Base-by-base conservation (phyloP, 495 filamentous ascomycete species). In the Penicillium roqueforti region DNA sequence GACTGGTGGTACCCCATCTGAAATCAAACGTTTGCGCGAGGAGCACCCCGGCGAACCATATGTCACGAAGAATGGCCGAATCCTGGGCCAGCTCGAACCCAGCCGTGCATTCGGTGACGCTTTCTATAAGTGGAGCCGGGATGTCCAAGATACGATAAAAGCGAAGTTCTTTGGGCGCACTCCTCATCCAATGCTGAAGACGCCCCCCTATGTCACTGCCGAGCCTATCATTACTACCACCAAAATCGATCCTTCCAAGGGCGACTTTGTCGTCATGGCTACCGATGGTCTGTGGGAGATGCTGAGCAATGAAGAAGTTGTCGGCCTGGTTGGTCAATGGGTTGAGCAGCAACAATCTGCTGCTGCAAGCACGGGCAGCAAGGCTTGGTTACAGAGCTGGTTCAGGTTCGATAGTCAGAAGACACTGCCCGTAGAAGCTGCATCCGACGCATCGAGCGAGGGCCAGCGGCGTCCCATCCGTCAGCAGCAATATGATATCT, bases 281-380 rank as follows among this genome's bases (percentile, higher is more conserved):
- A 96, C 95, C 0, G 95, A 99, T 64, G 95, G 95, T 2, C 78
- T 99, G 11, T 99, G 95, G 93, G 95, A 99, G 73, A 97, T 97
- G 92, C 76, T 99, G 46, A 96, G 89, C 46, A 99, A 97, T 65
- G 95, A 99, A 65, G 95, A 99, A 73, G 95, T 97, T 1, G 86
- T 99, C 43, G 95, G 95, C 0, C 79, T 99, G 6, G 95, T 99
- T 11, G 95, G 92, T 3, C 88, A 92, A 67, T 99, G 95, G 95
- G 79, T 99, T 34, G 92, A 99, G 63, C 79, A 83, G 41, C 87
- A 91, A 60, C 70, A 78, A 43, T 64, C 72, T 14, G 69, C 72
- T 32, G 61, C 65, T 45, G 60, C 75, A 68, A 45, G 31, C 29
- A 58, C 65, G 56, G 47, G 69, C 58, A 78, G 71, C 57, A 73